Evolutionary conservation across 2,329 filamentous ascomycete genomes (phyloP), one percentile per base, ranked within the genome.

Genomic region (Torrubiella hemipterigena): DNA sequence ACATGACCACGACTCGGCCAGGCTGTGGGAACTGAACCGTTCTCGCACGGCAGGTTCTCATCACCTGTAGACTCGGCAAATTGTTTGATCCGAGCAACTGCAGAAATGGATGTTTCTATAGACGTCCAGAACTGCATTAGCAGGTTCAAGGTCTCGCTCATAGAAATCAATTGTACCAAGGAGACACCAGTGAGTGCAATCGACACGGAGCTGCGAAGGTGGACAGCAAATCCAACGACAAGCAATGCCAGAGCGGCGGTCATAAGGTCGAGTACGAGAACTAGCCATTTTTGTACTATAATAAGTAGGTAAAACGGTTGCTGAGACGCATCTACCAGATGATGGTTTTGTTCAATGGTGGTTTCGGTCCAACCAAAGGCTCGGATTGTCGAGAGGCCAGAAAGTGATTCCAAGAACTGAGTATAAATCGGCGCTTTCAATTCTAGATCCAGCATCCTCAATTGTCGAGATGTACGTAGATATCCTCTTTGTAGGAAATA

Each of bases 241-340:
- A 67, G 42, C 1, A 64, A 51, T 2, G 65, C 63, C 11, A 71
- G 51, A 4, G 43, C 58, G 0, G 63, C 56, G 0, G 67, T 62
- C 1, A 65, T 52, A 17, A 71, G 44, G 34, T 70, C 64, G 2
- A 73, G 44, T 0, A 68, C 63, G 2, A 74, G 47, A 0, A 53
- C 59, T 0, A 73, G 51, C 71, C 72, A 77, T 21, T 67, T 58
- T 43, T 77, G 73, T 4, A 73, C 59, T 23, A 63, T 62, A 34
- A 59, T 66, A 6, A 76, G 54, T 0, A 74, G 55, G 40, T 77
- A 77, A 30, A 65, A 69, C 0, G 72, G 70, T 15, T 55, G 50
- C 40, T 77, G 72, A 0, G 70, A 71, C 6, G 49, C 49, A 36
- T 76, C 66, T 2, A 77, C 50, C 0, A 69, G 54, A 4, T 42